Evolutionary conservation across 225 moss, liverwort and hornwort genomes (phyloP).

Genomic region (Physcomitrium patens): DNA sequence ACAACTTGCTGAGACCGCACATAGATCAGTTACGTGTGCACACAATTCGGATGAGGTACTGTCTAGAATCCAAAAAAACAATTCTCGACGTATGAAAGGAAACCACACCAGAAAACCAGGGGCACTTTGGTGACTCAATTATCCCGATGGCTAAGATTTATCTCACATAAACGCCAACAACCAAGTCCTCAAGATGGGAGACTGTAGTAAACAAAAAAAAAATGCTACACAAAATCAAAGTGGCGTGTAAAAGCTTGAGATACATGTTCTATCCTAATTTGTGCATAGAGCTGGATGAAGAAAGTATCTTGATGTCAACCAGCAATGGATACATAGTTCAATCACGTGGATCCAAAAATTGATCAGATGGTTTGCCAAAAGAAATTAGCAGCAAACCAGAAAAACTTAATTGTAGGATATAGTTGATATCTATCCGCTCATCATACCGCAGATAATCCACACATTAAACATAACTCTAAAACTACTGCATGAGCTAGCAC

Average conservation of each 20-base stretch:
- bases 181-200: not conserved
- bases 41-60: not conserved
- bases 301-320: not conserved
- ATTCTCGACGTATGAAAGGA: not conserved
- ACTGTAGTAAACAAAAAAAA: not conserved
- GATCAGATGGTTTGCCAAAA: too few species aligned
- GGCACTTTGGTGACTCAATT: not conserved
- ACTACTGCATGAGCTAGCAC: too few species aligned
- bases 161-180: not conserved
- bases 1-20: conserved; percentile 14
- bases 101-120: not conserved
- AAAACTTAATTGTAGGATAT: too few species aligned
- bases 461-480: too few species aligned
- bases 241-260: not conserved
- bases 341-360: too few species aligned
- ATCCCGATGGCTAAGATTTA: not conserved
- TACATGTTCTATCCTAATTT: not conserved
- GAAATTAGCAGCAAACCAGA: too few species aligned
- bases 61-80: not conserved
- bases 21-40: conserved; percentile 10
- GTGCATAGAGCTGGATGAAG: not conserved
- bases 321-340: not conserved
- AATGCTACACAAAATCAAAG: not conserved
- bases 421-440: too few species aligned
- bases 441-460: too few species aligned